Conservation (phyloP, 2,329 filamentous ascomycete genomes). For the Cephalotrichum gorgonifer region DNA sequence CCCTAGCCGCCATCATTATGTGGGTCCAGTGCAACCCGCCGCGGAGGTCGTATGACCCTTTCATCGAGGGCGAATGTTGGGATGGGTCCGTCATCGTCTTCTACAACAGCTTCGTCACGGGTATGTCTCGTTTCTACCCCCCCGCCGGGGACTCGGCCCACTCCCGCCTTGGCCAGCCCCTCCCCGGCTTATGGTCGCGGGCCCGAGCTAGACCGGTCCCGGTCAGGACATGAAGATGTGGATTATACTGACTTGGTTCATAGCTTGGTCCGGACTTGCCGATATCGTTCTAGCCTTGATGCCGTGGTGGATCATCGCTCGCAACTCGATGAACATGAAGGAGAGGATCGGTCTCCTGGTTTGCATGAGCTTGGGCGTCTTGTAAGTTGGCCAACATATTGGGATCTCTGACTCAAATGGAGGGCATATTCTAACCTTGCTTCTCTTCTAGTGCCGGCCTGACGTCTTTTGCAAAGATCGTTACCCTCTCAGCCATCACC, state of each 20-base stretch:
- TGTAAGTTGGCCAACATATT: slow-evolving; percentile 17
- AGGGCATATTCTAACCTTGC: neutral
- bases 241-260: neutral
- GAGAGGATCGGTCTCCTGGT: slow-evolving; percentile 29
- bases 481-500: slow-evolving; percentile 10
- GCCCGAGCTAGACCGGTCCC: no score
- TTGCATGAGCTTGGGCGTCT: slow-evolving; percentile 32
- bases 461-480: slow-evolving; percentile 21
- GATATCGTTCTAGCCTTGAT: slow-evolving; percentile 28
- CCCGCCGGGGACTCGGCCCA: neutral
- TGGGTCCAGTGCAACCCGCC: slow-evolving; percentile 5
- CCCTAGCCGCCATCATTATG: slow-evolving; percentile 2
- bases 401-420: no score
- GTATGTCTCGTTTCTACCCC: neutral
- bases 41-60: neutral
- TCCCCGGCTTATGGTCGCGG: no score
- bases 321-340: slow-evolving; percentile 24
- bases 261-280: slow-evolving; percentile 22
- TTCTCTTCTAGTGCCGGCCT: slow-evolving; percentile 19
- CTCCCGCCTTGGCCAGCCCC: neutral
- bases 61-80: slow-evolving; percentile 4
- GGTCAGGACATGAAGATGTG: no score
- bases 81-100: slow-evolving; percentile 2
- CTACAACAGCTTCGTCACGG: slow-evolving; percentile 8
- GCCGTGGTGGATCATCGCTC: slow-evolving; percentile 29